phyloP scores from a whole-genome alignment of 306 rosid genomes.

The Pyrus pyrifolia region DNA sequence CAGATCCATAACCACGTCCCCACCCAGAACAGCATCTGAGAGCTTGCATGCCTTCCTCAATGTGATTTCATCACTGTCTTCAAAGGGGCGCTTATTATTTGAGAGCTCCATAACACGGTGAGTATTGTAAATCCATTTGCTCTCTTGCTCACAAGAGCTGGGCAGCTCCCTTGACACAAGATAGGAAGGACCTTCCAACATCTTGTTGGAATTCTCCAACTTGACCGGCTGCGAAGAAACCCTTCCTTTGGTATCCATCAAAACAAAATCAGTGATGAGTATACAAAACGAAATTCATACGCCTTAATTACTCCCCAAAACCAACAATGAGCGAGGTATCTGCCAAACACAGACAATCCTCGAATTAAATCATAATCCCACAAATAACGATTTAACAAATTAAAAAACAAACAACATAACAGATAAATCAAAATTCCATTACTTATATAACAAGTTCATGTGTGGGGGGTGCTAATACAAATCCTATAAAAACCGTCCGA shows the following conservation, averaged over 20 bases:
- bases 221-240: constrained; percentile 1
- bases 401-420: neutral
- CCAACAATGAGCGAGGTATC: neutral
- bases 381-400: neutral
- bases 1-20: constrained; percentile 5
- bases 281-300: neutral
- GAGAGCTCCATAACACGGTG: constrained; percentile 31
- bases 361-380: constrained; percentile 13
- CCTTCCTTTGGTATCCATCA: constrained; percentile 13
- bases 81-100: constrained; percentile 32
- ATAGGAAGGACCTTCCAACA: constrained; percentile 58
- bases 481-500: neutral
- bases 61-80: constrained; percentile 24
- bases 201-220: constrained; percentile 17
- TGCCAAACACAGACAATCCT: neutral
- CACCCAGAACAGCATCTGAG: constrained; percentile 21
- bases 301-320: constrained; percentile 9
- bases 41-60: constrained; percentile 32
- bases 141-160: constrained; percentile 49
- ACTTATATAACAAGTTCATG: neutral
- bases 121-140: constrained; percentile 42
- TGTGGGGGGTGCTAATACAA: neutral
- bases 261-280: constrained; percentile 22
- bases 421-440: neutral
- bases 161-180: constrained; percentile 42